These are phyloP conservation scores for Trichoderma atroviride DNA, from an alignment of 2,329 filamentous ascomycete species.

Conservation along the genomic window DNA sequence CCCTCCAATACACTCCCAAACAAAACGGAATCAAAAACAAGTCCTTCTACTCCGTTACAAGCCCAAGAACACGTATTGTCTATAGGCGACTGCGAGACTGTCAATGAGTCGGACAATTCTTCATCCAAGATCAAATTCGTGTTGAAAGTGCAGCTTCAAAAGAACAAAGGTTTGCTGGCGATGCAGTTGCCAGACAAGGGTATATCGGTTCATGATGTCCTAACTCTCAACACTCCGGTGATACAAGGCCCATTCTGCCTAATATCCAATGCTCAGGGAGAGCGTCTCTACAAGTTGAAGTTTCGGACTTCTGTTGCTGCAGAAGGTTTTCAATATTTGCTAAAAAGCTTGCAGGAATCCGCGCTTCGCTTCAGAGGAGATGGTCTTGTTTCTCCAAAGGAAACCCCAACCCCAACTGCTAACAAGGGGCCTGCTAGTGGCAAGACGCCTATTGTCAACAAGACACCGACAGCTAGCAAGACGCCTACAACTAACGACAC, in stretches of 20 bases:
- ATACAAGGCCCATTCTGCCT: constrained; percentile 33
- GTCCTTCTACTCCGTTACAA: not conserved
- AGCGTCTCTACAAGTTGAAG: constrained; percentile 29
- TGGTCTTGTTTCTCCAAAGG: not conserved
- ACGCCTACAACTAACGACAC: not conserved
- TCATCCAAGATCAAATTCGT: constrained; percentile 26
- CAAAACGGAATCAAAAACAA: not conserved
- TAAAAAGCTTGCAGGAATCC: constrained; percentile 27
- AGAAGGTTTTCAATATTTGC: constrained; percentile 26
- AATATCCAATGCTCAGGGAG: constrained; percentile 23
- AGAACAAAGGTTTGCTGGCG: constrained; percentile 30
- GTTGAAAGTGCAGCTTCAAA: constrained; percentile 29
- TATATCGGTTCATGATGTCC: constrained; percentile 29
- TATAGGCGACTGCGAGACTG: constrained; percentile 29
- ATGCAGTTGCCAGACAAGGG: constrained; percentile 28
- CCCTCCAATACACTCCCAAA: not conserved
- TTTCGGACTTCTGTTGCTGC: constrained; percentile 29
- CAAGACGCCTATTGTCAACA: too few species aligned
- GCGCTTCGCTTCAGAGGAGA: constrained; percentile 9
- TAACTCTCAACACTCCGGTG: constrained; percentile 31
- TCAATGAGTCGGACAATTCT: constrained; percentile 21
- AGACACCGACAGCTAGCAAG: too few species aligned
- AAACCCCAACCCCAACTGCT: not conserved
- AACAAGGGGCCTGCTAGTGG: not conserved
- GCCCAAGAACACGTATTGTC: constrained; percentile 29